phyloP scores from a whole-genome alignment of 1,284 basidiomycete species.

The Heterobasidion occidentale region DNA sequence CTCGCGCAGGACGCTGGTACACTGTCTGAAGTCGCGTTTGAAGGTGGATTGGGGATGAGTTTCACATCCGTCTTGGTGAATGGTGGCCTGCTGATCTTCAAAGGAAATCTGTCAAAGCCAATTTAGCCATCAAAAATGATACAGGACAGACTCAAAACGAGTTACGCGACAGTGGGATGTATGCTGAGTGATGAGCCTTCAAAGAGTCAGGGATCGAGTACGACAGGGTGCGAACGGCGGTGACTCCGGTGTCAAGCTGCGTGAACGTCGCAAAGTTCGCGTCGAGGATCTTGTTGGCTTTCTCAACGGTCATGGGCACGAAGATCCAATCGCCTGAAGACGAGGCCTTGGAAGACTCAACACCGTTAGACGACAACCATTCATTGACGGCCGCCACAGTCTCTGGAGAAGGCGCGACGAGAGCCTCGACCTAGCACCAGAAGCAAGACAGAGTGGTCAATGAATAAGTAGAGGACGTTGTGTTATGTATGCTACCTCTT shows the following conservation, averaged over 20 bases:
- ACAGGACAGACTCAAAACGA: slow-evolving; percentile 4
- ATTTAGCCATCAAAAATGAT: neutral
- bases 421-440: slow-evolving; percentile 20
- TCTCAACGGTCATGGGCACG: slow-evolving; percentile 15
- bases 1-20: slow-evolving; percentile 13
- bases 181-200: slow-evolving; percentile 15
- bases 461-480: neutral
- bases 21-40: neutral
- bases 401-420: slow-evolving; percentile 24
- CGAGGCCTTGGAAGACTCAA: slow-evolving; percentile 15
- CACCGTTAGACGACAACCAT: slow-evolving; percentile 22
- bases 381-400: slow-evolving; percentile 20
- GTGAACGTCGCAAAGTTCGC: slow-evolving; percentile 24
- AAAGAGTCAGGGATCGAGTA: slow-evolving; percentile 22
- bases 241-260: slow-evolving; percentile 18
- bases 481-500: slow-evolving; percentile 14
- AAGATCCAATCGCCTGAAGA: slow-evolving; percentile 18
- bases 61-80: neutral
- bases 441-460: neutral
- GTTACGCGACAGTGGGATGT: slow-evolving; percentile 15
- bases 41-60: neutral
- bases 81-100: slow-evolving; percentile 2
- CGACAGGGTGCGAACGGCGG: slow-evolving; percentile 21
- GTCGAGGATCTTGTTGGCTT: slow-evolving; percentile 23
- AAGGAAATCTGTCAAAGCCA: neutral